Evolutionary conservation across 164 flowering plant species (phyloP).

Genomic region (Magnolia changhungtana): DNA sequence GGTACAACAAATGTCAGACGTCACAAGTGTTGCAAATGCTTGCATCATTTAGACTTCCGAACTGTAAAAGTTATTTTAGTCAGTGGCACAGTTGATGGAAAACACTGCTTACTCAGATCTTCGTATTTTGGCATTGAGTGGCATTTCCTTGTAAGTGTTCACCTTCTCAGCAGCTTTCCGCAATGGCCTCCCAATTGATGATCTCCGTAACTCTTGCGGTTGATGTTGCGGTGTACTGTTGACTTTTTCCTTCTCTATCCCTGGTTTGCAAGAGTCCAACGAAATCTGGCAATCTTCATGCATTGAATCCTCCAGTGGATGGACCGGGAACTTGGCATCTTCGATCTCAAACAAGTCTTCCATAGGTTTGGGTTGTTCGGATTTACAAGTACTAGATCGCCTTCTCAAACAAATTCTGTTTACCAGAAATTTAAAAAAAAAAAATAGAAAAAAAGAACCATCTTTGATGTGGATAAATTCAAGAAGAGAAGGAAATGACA

Average conservation of each 20-base stretch:
- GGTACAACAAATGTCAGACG: too few relatives aligned
- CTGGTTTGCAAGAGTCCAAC: not conserved
- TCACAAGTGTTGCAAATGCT: too few relatives aligned
- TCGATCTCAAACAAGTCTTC: conserved; percentile 57
- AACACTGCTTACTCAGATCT: conserved; percentile 34
- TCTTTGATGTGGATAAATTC: conserved; percentile 9
- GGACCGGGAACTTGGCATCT: conserved; percentile 32
- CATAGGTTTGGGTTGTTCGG: not conserved
- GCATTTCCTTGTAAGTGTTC: conserved; percentile 66
- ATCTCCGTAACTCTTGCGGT: conserved; percentile 29
- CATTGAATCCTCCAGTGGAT: conserved; percentile 2
- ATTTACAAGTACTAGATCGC: not conserved
- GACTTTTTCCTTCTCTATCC: conserved; percentile 16
- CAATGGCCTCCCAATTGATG: conserved; percentile 65
- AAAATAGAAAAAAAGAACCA: conserved; percentile 9
- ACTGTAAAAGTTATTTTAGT: too few relatives aligned
- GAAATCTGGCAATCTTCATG: conserved; percentile 18
- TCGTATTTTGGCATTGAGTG: conserved; percentile 60
- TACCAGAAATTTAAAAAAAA: too few relatives aligned
- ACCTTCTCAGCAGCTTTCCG: conserved; percentile 68
- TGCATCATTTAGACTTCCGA: too few relatives aligned
- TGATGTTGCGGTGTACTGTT: conserved; percentile 12
- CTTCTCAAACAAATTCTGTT: conserved; percentile 11
- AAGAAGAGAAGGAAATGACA: not conserved
- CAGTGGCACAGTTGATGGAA: not conserved